Evolutionary conservation across 2,329 filamentous ascomycete species (phyloP).

Genomic region (Aspergillus vadensis): DNA sequence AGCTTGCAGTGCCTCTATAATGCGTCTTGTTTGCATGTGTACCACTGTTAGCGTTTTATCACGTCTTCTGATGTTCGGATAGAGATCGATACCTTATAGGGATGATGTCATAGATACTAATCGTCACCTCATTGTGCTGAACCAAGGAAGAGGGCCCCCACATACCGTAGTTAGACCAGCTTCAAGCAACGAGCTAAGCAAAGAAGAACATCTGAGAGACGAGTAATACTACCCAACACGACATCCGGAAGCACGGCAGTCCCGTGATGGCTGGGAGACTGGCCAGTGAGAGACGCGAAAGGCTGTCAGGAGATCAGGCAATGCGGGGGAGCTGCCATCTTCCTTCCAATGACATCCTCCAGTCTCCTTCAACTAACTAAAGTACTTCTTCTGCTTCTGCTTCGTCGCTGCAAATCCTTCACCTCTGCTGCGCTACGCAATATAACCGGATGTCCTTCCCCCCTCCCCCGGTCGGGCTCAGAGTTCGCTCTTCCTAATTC

Average conservation of each 20-base stretch:
- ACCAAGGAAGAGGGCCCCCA: background rate
- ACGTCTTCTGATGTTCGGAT: background rate
- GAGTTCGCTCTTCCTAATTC: background rate
- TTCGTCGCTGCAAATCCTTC: background rate
- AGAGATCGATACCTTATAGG: background rate
- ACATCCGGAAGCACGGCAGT: background rate
- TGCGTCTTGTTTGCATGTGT: background rate
- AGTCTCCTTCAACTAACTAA: background rate
- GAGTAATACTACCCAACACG: background rate
- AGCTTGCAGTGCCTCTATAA: background rate
- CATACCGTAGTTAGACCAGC: background rate
- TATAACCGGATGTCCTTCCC: conserved; percentile 1
- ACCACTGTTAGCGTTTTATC: background rate
- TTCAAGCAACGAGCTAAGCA: background rate
- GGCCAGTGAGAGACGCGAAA: conserved; percentile 14
- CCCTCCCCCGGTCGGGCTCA: background rate
- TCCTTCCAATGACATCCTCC: background rate
- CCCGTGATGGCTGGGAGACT: conserved; percentile 8
- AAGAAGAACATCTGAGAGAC: background rate
- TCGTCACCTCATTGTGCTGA: conserved; percentile 2
- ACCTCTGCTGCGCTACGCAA: background rate
- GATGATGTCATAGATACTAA: background rate
- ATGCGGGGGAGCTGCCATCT: conserved; percentile 16
- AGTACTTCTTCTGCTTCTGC: too few relatives aligned
- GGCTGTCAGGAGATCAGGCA: conserved; percentile 21